Evolutionary conservation across 495 filamentous ascomycete genomes (phyloP), one percentile per base, ranked within the genome.

Genomic region (Pseudevernia furfuracea): DNA sequence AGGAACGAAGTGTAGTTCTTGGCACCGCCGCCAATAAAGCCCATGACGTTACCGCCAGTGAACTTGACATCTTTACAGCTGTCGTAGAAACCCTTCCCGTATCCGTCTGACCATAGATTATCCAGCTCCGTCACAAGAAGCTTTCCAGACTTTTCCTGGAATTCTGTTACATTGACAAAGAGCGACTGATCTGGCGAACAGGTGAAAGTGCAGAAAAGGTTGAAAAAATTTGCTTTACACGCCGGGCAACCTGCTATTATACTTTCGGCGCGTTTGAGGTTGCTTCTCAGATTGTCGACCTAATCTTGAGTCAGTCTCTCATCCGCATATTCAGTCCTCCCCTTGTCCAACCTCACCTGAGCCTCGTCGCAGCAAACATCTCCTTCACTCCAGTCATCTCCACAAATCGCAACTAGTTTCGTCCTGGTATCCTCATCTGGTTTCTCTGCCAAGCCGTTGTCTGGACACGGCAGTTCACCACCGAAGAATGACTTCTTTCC

Each of bases 61-160:
- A 97, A 96, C 72, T 97, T 97, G 72, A 98, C 91, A 73, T 97
- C 90, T 75, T 97, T 98, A 78, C 94, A 98, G 73, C 94, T 97
- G 72, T 96, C 82, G 74, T 90, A 98, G 76, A 97, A 96, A 4
- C 90, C 92, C 46, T 83, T 82, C 34, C 91, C 92, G 76, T 93
- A 98, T 59, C 88, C 81, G 60, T 92, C 81, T 0, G 90, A 90
- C 71, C 96, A 85, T n/a, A 97, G 72, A 67, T 96, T 91, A 68
- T 97, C 91, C 30, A 97, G 74, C 75, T 96, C 92, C 1, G 88
- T 91, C 49, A 96, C 92, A 30, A 91, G 76, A 39, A 74, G 76
- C 72, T 95, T 95, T 56, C 81, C 81, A 7, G 83, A 83, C 66
- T 81, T 76, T 67, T 85, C 76, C 1, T 88, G 89, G 59, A 87